Percentiles rank a stretch among this genome's conserved stretches.
Conservation (phyloP, 495 filamentous ascomycete species). For the Xylaria acuta region DNA sequence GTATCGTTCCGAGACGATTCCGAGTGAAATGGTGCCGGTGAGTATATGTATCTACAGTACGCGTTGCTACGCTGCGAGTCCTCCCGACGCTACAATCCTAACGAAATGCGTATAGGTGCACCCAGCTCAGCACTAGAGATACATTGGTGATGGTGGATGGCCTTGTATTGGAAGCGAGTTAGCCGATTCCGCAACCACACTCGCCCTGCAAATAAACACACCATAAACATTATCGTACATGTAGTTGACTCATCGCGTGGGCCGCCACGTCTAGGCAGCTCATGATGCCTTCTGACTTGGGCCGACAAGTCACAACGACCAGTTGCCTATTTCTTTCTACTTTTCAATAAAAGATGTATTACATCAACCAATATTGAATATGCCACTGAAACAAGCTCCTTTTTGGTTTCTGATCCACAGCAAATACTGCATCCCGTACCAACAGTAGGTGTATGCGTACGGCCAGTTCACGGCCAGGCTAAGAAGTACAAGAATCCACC, state of each 20-base stretch:
- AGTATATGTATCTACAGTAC: not conserved
- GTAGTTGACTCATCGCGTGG: slow-evolving; percentile 7
- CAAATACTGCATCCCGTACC: not conserved
- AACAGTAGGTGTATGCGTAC: not conserved
- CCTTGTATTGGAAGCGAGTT: too few relatives aligned
- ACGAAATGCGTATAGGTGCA: not conserved
- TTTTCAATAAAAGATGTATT: not conserved
- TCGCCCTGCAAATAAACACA: not conserved
- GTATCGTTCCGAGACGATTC: slow-evolving; percentile 15
- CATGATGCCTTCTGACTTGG: slow-evolving; percentile 4
- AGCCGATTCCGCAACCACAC: not conserved
- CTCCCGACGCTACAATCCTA: not conserved
- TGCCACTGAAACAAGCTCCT: not conserved
- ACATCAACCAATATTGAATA: not conserved
- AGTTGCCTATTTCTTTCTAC: not conserved
- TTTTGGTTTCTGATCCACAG: not conserved
- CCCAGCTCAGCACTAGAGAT: not conserved
- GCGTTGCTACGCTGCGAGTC: not conserved
- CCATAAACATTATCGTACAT: not conserved
- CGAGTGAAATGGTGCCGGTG: not conserved
- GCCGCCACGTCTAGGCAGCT: slow-evolving; percentile 9
- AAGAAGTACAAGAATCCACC: slow-evolving; percentile 21
- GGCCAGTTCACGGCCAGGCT: slow-evolving; percentile 6
- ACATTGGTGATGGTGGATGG: too few relatives aligned
- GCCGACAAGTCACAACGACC: not conserved